phyloP scores from a whole-genome alignment of 2,329 filamentous ascomycete species.

The Claviceps citrina region DNA sequence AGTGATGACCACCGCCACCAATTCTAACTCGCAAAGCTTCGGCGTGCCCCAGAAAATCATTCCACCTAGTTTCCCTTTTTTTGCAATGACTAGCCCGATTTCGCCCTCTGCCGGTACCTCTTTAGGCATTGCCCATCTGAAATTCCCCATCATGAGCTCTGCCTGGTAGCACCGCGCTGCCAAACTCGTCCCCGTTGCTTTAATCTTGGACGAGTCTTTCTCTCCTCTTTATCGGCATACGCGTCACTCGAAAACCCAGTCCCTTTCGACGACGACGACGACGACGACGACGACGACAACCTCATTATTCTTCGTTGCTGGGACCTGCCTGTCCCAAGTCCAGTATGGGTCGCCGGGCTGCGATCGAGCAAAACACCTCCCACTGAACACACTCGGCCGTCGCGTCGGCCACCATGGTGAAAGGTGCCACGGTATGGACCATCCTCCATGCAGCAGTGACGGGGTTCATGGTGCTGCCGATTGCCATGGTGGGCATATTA shows the following conservation, averaged over 20 bases:
- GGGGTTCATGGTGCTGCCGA: conserved; percentile 5
- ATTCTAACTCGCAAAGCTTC: neutral
- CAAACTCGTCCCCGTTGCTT: neutral
- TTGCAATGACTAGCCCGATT: conserved; percentile 3
- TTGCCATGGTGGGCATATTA: conserved; percentile 3
- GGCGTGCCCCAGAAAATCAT: neutral
- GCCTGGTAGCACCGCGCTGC: neutral
- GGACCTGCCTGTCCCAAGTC: neutral
- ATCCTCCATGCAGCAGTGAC: conserved; percentile 6
- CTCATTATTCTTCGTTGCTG: neutral
- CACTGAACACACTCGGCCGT: neutral
- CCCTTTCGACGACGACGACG: neutral
- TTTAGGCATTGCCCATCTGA: conserved; percentile 1
- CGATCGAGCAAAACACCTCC: neutral
- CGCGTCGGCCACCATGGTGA: conserved; percentile 1
- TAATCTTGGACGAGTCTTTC: too few relatives aligned
- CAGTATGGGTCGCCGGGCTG: conserved; percentile 1
- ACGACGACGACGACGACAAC: neutral
- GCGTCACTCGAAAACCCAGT: too few relatives aligned
- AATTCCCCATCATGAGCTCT: neutral
- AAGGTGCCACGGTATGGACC: conserved; percentile 4
- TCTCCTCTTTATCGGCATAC: neutral
- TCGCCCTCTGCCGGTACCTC: neutral
- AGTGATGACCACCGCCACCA: neutral
- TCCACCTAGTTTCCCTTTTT: conserved; percentile 1